Conservation (phyloP, 1,284 basidiomycete species). For the Farysia itapuensis region DNA sequence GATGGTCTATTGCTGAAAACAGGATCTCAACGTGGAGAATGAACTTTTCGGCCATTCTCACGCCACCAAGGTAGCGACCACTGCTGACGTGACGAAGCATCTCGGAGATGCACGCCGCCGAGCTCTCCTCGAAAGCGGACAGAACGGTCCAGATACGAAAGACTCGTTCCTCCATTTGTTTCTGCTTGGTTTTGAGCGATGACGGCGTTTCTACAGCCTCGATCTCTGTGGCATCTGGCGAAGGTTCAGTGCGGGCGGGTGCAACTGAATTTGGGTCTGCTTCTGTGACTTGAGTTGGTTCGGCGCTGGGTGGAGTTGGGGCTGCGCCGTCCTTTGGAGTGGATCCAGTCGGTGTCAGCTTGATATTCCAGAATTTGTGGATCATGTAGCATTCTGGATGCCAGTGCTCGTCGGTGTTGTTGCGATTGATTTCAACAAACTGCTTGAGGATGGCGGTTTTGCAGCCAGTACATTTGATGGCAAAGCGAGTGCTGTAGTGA, state of each 20-base stretch:
- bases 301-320: background rate
- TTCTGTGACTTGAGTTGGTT: background rate
- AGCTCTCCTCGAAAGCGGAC: slow-evolving; percentile 96
- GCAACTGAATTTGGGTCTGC: slow-evolving; percentile 18
- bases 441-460: slow-evolving; percentile 98
- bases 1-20: slow-evolving; percentile 94
- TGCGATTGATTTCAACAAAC: slow-evolving; percentile 98
- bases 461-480: slow-evolving; percentile 96
- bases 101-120: slow-evolving; percentile 98
- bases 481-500: slow-evolving; percentile 97
- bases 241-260: slow-evolving; percentile 26
- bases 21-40: slow-evolving; percentile 97
- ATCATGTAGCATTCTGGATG: slow-evolving; percentile 99
- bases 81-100: slow-evolving; percentile 95
- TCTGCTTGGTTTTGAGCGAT: slow-evolving; percentile 87
- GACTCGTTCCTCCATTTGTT: slow-evolving; percentile 94
- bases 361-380: slow-evolving; percentile 99
- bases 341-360: slow-evolving; percentile 65
- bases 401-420: slow-evolving; percentile 98
- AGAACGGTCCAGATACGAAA: slow-evolving; percentile 99
- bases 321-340: slow-evolving; percentile 41
- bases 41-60: slow-evolving; percentile 97
- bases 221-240: slow-evolving; percentile 65
- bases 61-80: slow-evolving; percentile 91
- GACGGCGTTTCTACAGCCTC: slow-evolving; percentile 71